Percentiles rank a stretch among this genome's conserved stretches.
Evolutionary conservation across 2,329 filamentous ascomycete genomes (phyloP).

Genomic region (Pseudogymnoascus destructans): DNA sequence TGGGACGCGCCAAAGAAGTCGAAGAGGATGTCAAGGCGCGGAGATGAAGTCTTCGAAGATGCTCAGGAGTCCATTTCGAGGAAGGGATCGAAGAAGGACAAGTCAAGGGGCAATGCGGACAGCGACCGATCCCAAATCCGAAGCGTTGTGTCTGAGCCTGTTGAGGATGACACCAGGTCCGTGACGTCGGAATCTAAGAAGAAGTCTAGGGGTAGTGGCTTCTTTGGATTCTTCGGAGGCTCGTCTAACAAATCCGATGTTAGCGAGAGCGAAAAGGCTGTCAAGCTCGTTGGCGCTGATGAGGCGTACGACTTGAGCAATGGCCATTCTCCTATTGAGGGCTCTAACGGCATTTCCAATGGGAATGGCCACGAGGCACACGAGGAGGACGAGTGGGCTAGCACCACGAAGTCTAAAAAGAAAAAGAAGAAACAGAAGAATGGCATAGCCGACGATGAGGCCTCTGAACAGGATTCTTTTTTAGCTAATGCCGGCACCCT

Average conservation of each 20-base stretch:
- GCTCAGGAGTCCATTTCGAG: conserved; percentile 29
- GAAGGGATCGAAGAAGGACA: conserved; percentile 3
- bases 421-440: conserved; percentile 19
- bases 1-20: conserved; percentile 28
- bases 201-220: conserved; percentile 29
- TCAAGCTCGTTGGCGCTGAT: neutral
- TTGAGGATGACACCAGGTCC: conserved; percentile 31
- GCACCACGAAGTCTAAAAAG: conserved; percentile 11
- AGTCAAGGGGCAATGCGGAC: conserved; percentile 26
- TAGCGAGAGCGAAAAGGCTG: neutral
- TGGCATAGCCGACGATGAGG: conserved; percentile 19
- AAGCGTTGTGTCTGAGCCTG: neutral
- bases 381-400: conserved; percentile 16
- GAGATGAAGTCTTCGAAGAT: conserved; percentile 27
- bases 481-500: conserved; percentile 59
- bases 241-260: conserved; percentile 31
- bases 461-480: conserved; percentile 43
- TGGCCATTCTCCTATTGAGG: neutral
- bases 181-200: conserved; percentile 33
- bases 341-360: conserved; percentile 15
- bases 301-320: neutral
- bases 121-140: conserved; percentile 11
- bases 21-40: conserved; percentile 27
- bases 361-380: conserved; percentile 19
- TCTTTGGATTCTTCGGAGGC: conserved; percentile 30